These are phyloP conservation scores for Pseudoturritis turrita DNA, from an alignment of 345 rosid genomes.

Conservation along the genomic window DNA sequence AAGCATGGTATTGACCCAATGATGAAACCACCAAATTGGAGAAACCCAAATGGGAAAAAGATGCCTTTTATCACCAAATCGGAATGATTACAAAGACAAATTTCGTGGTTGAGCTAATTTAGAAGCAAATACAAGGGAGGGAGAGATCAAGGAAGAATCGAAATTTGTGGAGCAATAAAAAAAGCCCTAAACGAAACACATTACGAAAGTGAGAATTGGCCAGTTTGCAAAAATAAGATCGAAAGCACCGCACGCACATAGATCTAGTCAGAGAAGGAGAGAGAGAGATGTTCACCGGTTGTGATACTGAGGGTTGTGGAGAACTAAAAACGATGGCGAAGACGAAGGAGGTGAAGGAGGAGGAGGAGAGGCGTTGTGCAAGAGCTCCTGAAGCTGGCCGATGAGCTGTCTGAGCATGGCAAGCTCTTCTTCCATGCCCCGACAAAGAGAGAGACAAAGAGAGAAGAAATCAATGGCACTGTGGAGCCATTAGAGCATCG, in stretches of 20 bases:
- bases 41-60: background rate
- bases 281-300: constrained; percentile 31
- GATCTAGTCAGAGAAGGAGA: constrained; percentile 23
- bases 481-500: background rate
- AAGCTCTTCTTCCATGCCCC: constrained; percentile 94
- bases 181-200: constrained; percentile 8
- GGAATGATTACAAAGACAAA: constrained; percentile 1
- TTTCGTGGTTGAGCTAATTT: background rate
- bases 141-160: no score
- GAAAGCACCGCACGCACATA: background rate
- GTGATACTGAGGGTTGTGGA: constrained; percentile 34
- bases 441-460: background rate
- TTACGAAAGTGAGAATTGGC: background rate
- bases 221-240: background rate
- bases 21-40: background rate
- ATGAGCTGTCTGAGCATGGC: constrained; percentile 96
- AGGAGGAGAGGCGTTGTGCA: constrained; percentile 67
- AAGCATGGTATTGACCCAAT: background rate
- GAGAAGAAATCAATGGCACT: constrained; percentile 10
- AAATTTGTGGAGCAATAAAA: background rate
- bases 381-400: constrained; percentile 88
- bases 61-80: background rate
- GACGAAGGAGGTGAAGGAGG: constrained; percentile 15
- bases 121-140: background rate
- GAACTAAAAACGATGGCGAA: constrained; percentile 28